Percentiles rank a stretch among this genome's conserved stretches.
These are phyloP conservation scores for Cryphonectria parasitica DNA, from an alignment of 2,329 filamentous ascomycete genomes.

Conservation along the genomic window DNA sequence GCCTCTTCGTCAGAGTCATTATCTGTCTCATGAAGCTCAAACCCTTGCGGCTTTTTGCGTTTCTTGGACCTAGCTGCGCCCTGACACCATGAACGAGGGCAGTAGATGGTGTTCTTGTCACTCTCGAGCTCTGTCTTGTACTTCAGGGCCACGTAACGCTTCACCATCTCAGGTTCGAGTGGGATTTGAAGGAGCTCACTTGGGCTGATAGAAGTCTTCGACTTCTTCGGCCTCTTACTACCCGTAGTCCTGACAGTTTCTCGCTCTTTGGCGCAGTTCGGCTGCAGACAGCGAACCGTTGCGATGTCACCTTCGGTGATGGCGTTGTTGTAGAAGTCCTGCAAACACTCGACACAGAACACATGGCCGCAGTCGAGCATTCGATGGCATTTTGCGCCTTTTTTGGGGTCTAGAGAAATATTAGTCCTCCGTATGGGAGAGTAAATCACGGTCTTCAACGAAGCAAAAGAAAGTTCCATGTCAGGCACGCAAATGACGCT, in stretches of 20 bases:
- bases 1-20: conserved; percentile 56
- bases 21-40: conserved; percentile 62
- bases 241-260: conserved; percentile 38
- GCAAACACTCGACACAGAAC: conserved; percentile 85
- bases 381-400: conserved; percentile 78
- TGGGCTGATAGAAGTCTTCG: conserved; percentile 73
- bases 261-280: conserved; percentile 73
- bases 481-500: not conserved
- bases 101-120: conserved; percentile 91
- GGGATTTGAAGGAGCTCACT: conserved; percentile 83
- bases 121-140: conserved; percentile 91
- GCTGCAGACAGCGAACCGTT: conserved; percentile 78
- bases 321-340: conserved; percentile 86
- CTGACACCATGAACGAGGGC: conserved; percentile 89
- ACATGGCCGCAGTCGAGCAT: conserved; percentile 87
- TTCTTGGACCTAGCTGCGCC: conserved; percentile 79
- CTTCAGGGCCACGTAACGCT: conserved; percentile 86
- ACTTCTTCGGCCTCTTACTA: conserved; percentile 57
- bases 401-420: conserved; percentile 73
- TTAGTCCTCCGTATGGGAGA: conserved; percentile 31
- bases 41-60: conserved; percentile 71
- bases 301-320: conserved; percentile 84
- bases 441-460: not conserved
- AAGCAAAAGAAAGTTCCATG: not conserved
- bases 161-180: conserved; percentile 71